Evolutionary conservation across 1,139 yeast species (phyloP), one percentile per base, ranked within the genome.

Genomic region (Taiozyma sp.): DNA sequence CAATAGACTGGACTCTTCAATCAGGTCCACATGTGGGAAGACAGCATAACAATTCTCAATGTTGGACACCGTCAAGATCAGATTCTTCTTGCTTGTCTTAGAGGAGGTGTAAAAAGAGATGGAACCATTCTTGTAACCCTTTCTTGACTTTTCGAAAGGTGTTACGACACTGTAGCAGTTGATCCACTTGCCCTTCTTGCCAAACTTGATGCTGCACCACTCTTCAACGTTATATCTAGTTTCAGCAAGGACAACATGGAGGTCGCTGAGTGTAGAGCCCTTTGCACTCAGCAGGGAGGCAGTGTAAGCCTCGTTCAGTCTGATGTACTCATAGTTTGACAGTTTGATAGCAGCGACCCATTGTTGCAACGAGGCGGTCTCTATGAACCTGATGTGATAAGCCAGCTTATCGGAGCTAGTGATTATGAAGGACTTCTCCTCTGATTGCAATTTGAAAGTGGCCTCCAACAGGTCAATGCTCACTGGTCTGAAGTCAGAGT

Each of bases 101-200:
- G 56, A 52, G 2, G 64, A 56, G 1, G 58, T 52, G 52, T 60
- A 63, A 41, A 63, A 57, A 7, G 47, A 46, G 32, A 63, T 54
- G 8, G 54, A 44, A 1, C 67, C 77, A 70, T 73, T 56, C 56
- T 65, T 62, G 27, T 72, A 75, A 56, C 64, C 72, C 51, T 66
- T 73, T 61, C 67, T 73, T 60, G 58, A 66, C 65, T 63, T 81
- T 75, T 57, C 73, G 28, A 60, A 64, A 0, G 96, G 96, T 53
- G 87, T 86, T 46, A 88, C 76, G 27, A 87, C 91, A 7, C 90
- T 86, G 71, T 78, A 87, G 66, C 93, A 88, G 52, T 88, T 74
- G 58, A 81, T 81, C 96, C 96, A 89, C 2, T 95, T 93, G 85
- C 87, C 84, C 34, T 96, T 95, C 34, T 88, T 79, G 30, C 95